A percentile compares a stretch with the other conserved stretches of the same genome.
Evolutionary conservation across 129 eudicot species (phyloP).

Genomic region (Centrapalus pauciflorus): DNA sequence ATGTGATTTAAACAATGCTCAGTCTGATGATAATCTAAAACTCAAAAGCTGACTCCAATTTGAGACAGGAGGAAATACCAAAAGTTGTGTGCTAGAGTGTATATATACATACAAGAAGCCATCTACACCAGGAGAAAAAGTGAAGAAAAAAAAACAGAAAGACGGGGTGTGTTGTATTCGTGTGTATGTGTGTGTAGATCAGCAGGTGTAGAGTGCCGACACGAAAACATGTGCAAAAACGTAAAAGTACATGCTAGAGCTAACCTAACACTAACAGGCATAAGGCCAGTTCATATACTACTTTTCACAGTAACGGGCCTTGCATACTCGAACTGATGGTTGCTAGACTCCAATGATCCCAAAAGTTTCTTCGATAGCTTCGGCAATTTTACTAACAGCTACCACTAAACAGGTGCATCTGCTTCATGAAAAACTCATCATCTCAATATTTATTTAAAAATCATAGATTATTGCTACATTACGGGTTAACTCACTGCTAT

Average conservation of each 20-base stretch:
- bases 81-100: background rate
- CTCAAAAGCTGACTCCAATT: background rate
- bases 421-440: background rate
- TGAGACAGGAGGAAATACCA: background rate
- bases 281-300: background rate
- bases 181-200: background rate
- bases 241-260: background rate
- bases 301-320: background rate
- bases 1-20: too few species aligned
- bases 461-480: too few species aligned
- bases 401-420: background rate
- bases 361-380: background rate
- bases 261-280: background rate
- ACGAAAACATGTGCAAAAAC: constrained; percentile 12
- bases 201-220: background rate
- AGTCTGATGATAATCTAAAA: too few species aligned
- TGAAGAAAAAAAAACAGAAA: background rate
- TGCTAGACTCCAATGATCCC: background rate
- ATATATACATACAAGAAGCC: constrained; percentile 3
- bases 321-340: background rate
- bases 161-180: background rate
- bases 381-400: background rate
- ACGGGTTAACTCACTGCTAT: too few species aligned
- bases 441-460: background rate
- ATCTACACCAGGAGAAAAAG: background rate